Evolutionary conservation across 1,139 yeast species (phyloP).

Genomic region (Blastobotrys proliferans): DNA sequence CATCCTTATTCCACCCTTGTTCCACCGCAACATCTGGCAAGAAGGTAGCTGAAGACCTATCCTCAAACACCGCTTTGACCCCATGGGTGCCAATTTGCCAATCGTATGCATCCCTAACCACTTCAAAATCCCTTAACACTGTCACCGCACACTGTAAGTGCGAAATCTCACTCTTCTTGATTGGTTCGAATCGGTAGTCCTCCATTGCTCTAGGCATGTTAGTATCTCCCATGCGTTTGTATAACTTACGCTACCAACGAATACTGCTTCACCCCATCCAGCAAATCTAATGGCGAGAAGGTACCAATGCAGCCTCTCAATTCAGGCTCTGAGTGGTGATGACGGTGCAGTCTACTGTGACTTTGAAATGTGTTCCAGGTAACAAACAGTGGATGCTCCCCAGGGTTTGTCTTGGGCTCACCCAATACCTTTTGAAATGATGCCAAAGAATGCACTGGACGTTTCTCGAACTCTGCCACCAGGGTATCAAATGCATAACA

Average conservation of each 20-base stretch:
- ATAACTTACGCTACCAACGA: conserved; percentile 51
- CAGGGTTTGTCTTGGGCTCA: conserved; percentile 6
- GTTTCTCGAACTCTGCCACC: conserved; percentile 31
- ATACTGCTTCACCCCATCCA: conserved; percentile 57
- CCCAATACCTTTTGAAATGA: conserved; percentile 13
- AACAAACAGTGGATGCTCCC: conserved; percentile 60
- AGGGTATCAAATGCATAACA: conserved; percentile 42
- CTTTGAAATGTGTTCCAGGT: conserved; percentile 62
- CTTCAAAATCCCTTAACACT: conserved; percentile 56
- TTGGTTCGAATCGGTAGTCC: conserved; percentile 74
- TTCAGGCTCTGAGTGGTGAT: conserved; percentile 37
- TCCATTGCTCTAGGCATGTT: conserved; percentile 47
- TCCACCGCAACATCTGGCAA: conserved; percentile 90
- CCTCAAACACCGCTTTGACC: conserved; percentile 51
- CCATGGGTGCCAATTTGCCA: conserved; percentile 90
- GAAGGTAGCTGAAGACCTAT: conserved; percentile 62
- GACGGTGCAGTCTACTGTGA: not conserved
- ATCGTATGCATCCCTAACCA: conserved; percentile 48
- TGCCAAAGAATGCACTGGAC: conserved; percentile 21
- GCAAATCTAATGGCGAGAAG: conserved; percentile 48
- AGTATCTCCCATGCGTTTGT: not conserved
- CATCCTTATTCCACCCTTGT: conserved; percentile 73
- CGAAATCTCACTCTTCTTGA: conserved; percentile 52
- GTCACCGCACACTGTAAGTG: conserved; percentile 55
- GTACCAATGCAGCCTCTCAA: conserved; percentile 95